Percentiles rank a stretch among this genome's conserved stretches.
phyloP scores from a whole-genome alignment of 208 protist genomes.

The Trypanosoma caninum region DNA sequence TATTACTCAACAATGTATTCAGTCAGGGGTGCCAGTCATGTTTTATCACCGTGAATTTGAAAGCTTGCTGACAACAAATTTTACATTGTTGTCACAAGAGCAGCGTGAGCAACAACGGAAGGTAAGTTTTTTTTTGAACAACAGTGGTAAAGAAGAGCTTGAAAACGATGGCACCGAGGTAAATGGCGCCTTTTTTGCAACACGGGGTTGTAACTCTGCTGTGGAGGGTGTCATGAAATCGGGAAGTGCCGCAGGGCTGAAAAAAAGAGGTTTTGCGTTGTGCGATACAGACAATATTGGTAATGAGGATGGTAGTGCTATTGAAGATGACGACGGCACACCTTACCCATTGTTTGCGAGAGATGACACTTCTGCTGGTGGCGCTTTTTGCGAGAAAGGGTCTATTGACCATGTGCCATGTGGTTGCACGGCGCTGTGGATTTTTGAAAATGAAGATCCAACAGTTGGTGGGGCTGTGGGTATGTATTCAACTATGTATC shows the following conservation, averaged over 20 bases:
- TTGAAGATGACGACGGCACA: not conserved
- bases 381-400: slow-evolving; percentile 17
- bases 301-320: not conserved
- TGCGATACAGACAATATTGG: not conserved
- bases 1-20: slow-evolving; percentile 41
- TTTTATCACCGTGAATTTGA: slow-evolving; percentile 69
- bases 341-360: slow-evolving; percentile 52
- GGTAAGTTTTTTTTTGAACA: not conserved
- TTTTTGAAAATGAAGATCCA: slow-evolving; percentile 66
- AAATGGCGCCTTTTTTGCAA: slow-evolving; percentile 4
- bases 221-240: not conserved
- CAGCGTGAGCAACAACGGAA: slow-evolving; percentile 23
- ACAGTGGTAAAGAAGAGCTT: slow-evolving; percentile 2
- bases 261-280: not conserved
- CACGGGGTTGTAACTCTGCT: not conserved
- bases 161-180: slow-evolving; percentile 22
- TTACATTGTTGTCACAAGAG: slow-evolving; percentile 26
- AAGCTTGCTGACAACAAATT: slow-evolving; percentile 58
- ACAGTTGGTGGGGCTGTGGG: slow-evolving; percentile 48
- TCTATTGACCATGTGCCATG: slow-evolving; percentile 22
- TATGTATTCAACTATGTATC: slow-evolving; percentile 33
- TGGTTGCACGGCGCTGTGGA: slow-evolving; percentile 50
- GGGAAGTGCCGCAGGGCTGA: not conserved
- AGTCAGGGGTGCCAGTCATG: slow-evolving; percentile 45
- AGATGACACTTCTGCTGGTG: not conserved